Conservation (phyloP, 352 stramenopile genomes). For the Saprolegnia parasitica region DNA sequence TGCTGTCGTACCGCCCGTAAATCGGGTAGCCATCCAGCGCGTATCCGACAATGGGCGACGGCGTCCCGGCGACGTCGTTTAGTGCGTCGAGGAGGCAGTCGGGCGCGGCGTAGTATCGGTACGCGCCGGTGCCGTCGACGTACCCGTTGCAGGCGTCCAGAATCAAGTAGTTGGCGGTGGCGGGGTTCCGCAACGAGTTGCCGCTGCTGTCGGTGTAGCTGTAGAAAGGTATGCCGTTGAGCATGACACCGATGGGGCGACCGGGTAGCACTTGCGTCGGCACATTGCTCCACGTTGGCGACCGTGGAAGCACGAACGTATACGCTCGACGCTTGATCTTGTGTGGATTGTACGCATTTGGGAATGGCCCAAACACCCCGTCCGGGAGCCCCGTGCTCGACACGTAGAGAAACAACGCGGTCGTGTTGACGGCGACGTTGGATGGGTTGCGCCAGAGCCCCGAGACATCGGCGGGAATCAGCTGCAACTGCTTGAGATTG, state of each 20-base stretch:
- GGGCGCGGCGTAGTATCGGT: slow-evolving; percentile 64
- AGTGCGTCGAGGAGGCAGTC: slow-evolving; percentile 59
- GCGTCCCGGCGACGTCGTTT: slow-evolving; percentile 29
- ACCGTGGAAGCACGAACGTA: slow-evolving; percentile 53
- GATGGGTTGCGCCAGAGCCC: slow-evolving; percentile 48
- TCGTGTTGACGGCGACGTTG: slow-evolving; percentile 48
- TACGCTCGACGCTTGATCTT: slow-evolving; percentile 53
- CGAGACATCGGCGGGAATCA: not conserved
- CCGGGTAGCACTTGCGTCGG: slow-evolving; percentile 35
- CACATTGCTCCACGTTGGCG: slow-evolving; percentile 33
- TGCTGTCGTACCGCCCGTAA: slow-evolving; percentile 54
- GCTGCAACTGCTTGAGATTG: slow-evolving; percentile 16
- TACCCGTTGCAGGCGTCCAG: slow-evolving; percentile 71
- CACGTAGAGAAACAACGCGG: slow-evolving; percentile 47
- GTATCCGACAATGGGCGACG: slow-evolving; percentile 62
- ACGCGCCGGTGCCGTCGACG: slow-evolving; percentile 56
- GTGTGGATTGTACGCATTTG: slow-evolving; percentile 56
- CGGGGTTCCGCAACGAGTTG: slow-evolving; percentile 39
- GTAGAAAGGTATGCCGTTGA: slow-evolving; percentile 70
- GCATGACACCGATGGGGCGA: slow-evolving; percentile 59
- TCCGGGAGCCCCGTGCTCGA: slow-evolving; percentile 52
- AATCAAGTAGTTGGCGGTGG: slow-evolving; percentile 39
- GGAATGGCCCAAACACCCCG: slow-evolving; percentile 52
- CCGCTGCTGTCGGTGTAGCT: slow-evolving; percentile 40
- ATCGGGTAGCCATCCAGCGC: slow-evolving; percentile 72